Evolutionary conservation across 1,139 yeast species (phyloP), one percentile per base, ranked within the genome.

Genomic region (Saccharomyces hybrid): DNA sequence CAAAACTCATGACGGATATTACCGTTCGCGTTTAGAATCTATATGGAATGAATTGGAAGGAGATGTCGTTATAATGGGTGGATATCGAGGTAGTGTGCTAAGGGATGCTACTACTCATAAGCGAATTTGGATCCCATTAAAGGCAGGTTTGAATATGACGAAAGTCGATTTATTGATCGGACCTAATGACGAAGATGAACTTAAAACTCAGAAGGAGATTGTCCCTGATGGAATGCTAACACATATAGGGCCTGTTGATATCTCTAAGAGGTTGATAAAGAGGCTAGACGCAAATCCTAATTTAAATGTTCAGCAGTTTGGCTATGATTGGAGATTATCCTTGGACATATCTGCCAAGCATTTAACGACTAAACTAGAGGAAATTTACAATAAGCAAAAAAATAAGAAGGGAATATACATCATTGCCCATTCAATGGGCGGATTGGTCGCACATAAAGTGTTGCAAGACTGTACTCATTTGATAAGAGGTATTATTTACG

Each of bases 381-480:
- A 73, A 5, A 70, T 82, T 25, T 73, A 76, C 58, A 76, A 79
- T 7, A 58, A 70, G 69, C 62, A 67, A 65, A 50, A 62, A 61
- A 46, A 25, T 54, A 63, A 63, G 57, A 78, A 79, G 58, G 88
- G 87, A 3, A 77, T 84, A 0, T 72, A 84, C 28, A 82, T 90
- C 0, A 81, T 90, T 54, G 95, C 95, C 0, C 97, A 90, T 69
- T 88, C 96, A 0, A 89, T 90, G 97, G 97, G 97, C 52, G 97
- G 97, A 0, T 66, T 90, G 26, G 78, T 90, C 23, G 83, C 96
- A 0, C 96, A 88, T 64, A 86, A 86, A 54, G 87, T 88, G 0
- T 74, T 90, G 76, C 87, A 85, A 55, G 73, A 74, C 49, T 78
- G 82, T 55, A 91, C 96, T 0, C 73, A 78, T 9, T 70, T 88